Conservation (phyloP, 768 basidiomycete genomes). For the Suillus tomentosus region DNA sequence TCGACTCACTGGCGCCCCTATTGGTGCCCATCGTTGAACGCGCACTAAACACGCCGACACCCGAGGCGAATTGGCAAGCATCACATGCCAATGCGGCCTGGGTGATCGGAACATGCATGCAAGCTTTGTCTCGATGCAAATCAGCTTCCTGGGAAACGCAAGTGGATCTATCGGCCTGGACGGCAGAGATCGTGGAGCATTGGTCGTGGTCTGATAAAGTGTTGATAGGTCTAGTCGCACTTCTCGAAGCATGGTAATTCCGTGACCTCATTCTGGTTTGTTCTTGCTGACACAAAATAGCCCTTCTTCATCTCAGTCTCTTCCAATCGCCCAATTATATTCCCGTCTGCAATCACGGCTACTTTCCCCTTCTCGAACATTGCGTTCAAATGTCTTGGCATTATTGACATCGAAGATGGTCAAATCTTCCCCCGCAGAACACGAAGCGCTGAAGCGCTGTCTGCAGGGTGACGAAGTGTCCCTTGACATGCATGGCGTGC, state of each 20-base stretch:
- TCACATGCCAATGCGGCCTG: conserved; percentile 49
- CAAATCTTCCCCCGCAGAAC: conserved; percentile 41
- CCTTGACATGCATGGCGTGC: conserved; percentile 75
- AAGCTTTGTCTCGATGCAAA: conserved; percentile 42
- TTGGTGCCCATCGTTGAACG: conserved; percentile 48
- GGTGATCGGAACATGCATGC: conserved; percentile 63
- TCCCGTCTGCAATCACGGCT: conserved; percentile 53
- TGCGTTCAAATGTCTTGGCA: conserved; percentile 66
- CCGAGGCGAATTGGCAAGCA: conserved; percentile 34
- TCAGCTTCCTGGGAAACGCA: conserved; percentile 33
- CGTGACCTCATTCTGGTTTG: neutral
- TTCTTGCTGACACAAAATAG: conserved; percentile 17
- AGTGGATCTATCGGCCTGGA: conserved; percentile 55
- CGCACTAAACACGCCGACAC: conserved; percentile 33
- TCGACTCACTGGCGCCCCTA: conserved; percentile 45
- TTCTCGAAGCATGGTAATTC: conserved; percentile 48
- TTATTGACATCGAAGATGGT: conserved; percentile 60
- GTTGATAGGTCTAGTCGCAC: conserved; percentile 52
- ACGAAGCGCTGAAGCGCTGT: conserved; percentile 64
- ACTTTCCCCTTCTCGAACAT: conserved; percentile 68
- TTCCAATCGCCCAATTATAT: conserved; percentile 54
- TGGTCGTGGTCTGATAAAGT: conserved; percentile 65
- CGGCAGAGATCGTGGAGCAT: conserved; percentile 39
- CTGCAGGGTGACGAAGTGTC: conserved; percentile 81
- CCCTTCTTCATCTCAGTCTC: conserved; percentile 21